Evolutionary conservation across 352 stramenopile species (phyloP), one percentile per base, ranked within the genome.

Genomic region (Phytophthora sp.): DNA sequence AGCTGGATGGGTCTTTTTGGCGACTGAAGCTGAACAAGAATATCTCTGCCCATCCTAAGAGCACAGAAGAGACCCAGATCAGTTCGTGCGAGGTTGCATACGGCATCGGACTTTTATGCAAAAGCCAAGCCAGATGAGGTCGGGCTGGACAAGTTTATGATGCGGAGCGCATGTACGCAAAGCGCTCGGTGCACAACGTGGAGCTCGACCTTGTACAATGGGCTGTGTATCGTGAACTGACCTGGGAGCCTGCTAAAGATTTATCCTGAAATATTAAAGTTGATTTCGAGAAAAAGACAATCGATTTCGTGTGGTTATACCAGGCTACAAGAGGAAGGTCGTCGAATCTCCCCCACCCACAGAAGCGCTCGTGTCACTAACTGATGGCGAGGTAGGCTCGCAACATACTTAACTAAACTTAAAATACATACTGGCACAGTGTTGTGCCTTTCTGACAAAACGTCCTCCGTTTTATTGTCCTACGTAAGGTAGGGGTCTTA

Each of bases 171-270:
- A 2, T 64, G 16, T 57, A 49, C n/a, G 42, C 56, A 9, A 64
- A 64, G 45, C 21, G 42, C 4, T 49, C 31, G 45, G 47, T 64
- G 3, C 49, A 63, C 16, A 27, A 38, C 3, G 3, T 46, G 4
- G 23, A 46, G 12, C 57, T 57, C 42, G 56, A 64, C 7, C 16
- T 64, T 3, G 33, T 64, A 9, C 44, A 64, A 18, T 57, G 56
- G 44, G 26, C 31, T 11, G 45, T 23, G 3, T 42, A 56, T 29
- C 30, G 15, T 2, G 56, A 56, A 12, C 23, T 64, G 3, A 57
- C 56, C 13, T 64, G 56, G 56, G 56, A 57, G n/a, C 56, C 44
- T 7, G 24, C 30, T 2, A 41, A 24, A 46, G 29, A 50, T 9
- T 15, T 64, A 1, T 41, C 56, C 6, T 64, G 56, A 45, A 38